These are phyloP conservation scores for Cunninghamia lanceolata DNA, from an alignment of 75 land plant species.

Conservation along the genomic window DNA sequence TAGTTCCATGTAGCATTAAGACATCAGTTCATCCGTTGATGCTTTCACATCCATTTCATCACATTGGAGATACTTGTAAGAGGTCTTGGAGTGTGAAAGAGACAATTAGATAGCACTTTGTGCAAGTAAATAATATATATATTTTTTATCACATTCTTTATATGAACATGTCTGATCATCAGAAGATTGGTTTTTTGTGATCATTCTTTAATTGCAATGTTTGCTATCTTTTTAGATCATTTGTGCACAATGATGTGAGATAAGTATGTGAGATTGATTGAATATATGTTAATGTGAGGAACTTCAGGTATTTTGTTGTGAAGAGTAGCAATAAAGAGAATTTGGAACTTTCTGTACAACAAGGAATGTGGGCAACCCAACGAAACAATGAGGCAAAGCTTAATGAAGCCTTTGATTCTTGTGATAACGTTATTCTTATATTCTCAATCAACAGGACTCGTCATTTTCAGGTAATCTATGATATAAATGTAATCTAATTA, in stretches of 20 bases:
- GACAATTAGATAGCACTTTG: background rate
- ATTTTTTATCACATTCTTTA: background rate
- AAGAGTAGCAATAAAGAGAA: slow-evolving; percentile 98
- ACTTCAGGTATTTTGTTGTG: slow-evolving; percentile 89
- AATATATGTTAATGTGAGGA: slow-evolving; percentile 3
- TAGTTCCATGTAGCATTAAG: background rate
- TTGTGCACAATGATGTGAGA: background rate
- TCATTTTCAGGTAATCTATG: slow-evolving; percentile 79
- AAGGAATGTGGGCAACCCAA: slow-evolving; percentile 99
- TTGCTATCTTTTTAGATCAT: background rate
- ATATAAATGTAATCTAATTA: background rate
- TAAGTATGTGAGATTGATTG: slow-evolving; percentile 1
- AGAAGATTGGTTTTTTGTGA: background rate
- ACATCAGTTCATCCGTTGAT: background rate
- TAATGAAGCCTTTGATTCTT: slow-evolving; percentile 93
- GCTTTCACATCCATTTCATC: background rate
- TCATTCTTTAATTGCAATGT: background rate
- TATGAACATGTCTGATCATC: background rate
- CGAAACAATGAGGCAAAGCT: slow-evolving; percentile 97
- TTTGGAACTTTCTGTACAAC: slow-evolving; percentile 93
- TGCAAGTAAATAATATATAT: background rate
- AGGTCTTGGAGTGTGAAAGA: background rate
- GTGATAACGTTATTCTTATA: slow-evolving; percentile 93
- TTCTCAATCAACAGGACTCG: slow-evolving; percentile 94
- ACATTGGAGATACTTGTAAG: background rate